Percentiles rank a stretch among this genome's conserved stretches.
These are phyloP conservation scores for Prunella vulgaris DNA, from an alignment of 257 asterid species.

Conservation along the genomic window DNA sequence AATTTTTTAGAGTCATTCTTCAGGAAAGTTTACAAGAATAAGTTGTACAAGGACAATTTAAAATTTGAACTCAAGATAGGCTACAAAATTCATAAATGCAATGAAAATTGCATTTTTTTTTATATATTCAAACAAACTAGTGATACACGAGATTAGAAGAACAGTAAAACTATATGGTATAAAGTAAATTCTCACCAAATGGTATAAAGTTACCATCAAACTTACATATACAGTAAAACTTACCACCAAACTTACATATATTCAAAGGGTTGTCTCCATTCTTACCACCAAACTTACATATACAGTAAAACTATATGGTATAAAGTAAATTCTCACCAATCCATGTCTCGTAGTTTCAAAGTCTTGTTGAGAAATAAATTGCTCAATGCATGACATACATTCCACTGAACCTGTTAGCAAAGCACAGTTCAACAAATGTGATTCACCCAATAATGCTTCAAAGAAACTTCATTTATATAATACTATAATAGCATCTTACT, in stretches of 20 bases:
- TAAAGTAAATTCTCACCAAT: conserved; percentile 51
- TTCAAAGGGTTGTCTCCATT: not conserved
- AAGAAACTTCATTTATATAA: conserved; percentile 10
- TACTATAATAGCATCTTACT: conserved; percentile 2
- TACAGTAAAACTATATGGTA: not conserved
- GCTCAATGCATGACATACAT: conserved; percentile 92
- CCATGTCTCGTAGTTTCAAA: conserved; percentile 64
- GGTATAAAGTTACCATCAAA: too few relatives aligned
- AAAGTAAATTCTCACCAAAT: conserved; percentile 53
- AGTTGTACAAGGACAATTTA: not conserved
- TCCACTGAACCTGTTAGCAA: conserved; percentile 88
- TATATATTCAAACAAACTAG: too few relatives aligned
- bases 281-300: not conserved
- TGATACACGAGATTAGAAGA: not conserved
- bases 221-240: too few relatives aligned
- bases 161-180: not conserved
- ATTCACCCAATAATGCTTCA: conserved; percentile 14
- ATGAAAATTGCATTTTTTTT: not conserved
- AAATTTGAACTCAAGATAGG: not conserved
- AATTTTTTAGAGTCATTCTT: not conserved
- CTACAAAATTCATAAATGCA: not conserved
- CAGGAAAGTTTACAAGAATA: not conserved
- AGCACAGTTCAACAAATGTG: conserved; percentile 5
- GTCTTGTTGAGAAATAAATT: conserved; percentile 71
- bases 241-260: not conserved